Evolutionary conservation across 106 monocot species (phyloP).

Genomic region (Dioscorea alata): DNA sequence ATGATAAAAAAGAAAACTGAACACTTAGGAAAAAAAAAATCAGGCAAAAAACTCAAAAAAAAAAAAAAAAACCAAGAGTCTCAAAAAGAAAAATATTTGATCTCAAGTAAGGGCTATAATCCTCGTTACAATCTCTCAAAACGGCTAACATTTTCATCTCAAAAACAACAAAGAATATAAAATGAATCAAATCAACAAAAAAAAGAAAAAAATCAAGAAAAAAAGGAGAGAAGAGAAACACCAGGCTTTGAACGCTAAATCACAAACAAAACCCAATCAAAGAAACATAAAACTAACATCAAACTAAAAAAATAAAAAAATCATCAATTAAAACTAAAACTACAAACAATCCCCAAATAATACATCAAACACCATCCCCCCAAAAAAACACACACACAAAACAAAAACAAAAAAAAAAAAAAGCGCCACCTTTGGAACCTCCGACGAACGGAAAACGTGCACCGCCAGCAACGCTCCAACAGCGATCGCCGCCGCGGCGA

Average conservation of each 20-base stretch:
- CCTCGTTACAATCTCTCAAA: too few species aligned
- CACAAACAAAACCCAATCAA: too few species aligned
- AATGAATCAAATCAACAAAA: too few species aligned
- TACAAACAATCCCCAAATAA: neutral
- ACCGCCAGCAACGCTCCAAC: constrained; percentile 35
- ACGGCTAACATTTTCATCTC: too few species aligned
- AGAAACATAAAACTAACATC: too few species aligned
- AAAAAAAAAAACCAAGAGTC: neutral
- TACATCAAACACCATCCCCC: neutral
- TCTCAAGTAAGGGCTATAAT: neutral
- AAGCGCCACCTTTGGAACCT: constrained; percentile 30
- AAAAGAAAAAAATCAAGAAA: too few species aligned
- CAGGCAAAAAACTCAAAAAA: neutral
- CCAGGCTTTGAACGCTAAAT: too few species aligned
- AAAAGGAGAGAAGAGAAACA: too few species aligned
- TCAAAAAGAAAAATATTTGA: neutral
- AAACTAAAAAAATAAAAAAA: neutral
- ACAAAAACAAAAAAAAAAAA: neutral
- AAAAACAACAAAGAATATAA: too few species aligned
- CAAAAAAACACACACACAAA: too few species aligned
- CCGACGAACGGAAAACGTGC: constrained; percentile 39
- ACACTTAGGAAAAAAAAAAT: too few species aligned
- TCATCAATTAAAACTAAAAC: neutral
- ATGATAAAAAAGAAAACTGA: too few species aligned
- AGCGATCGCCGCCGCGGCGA: constrained; percentile 37